Base-by-base conservation (phyloP, 495 filamentous ascomycete species). In the Neurospora intermedia region DNA sequence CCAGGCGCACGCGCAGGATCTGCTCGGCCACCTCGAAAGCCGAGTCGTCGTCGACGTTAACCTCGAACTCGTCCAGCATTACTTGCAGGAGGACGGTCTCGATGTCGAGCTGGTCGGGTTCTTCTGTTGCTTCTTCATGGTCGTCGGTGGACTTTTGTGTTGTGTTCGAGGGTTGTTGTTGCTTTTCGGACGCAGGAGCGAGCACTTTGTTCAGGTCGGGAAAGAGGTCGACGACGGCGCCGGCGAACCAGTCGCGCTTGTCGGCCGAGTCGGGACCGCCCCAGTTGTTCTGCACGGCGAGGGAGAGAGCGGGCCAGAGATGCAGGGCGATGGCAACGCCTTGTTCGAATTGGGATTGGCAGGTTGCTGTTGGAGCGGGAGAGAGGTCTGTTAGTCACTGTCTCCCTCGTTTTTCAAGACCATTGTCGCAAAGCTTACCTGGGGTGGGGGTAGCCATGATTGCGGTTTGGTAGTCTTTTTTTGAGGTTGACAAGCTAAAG, bases 201-300 rank as follows among this genome's bases (percentile, higher is more conserved):
- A 79, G 73, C 23, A 62, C 54, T 70, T 76, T 75, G 35, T 93
- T 88, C 11, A 89, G 81, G 38, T 89, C 86, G 0, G 81, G 79
- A 70, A 98, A 88, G 77, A 97, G 90, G 10, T 97, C 94, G 73
- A 92, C 92, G 76, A 98, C 87, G 18, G 91, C 90, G 78, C 94
- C 94, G 69, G 92, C 94, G 77, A 99, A 92, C 95, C 95, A 98
- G 86, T 96, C 96, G 72, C 94, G 91, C 83, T 98, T 98, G 82
- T 95, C 93, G 69, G 83, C 77, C 40, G 89, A 91, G 73, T 93
- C 90, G n/a, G 92, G 87, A 1, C 96, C 96, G 79, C 96, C 96
- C 91, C 93, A 97, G 79, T 89, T 85, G 77, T 91, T 92, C 77
- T 89, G 87, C n/a, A 97, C 91, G 69, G 96, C 94, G 72, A 97